phyloP scores from a whole-genome alignment of 306 rosid species.

The Sesbania bispinosa region DNA sequence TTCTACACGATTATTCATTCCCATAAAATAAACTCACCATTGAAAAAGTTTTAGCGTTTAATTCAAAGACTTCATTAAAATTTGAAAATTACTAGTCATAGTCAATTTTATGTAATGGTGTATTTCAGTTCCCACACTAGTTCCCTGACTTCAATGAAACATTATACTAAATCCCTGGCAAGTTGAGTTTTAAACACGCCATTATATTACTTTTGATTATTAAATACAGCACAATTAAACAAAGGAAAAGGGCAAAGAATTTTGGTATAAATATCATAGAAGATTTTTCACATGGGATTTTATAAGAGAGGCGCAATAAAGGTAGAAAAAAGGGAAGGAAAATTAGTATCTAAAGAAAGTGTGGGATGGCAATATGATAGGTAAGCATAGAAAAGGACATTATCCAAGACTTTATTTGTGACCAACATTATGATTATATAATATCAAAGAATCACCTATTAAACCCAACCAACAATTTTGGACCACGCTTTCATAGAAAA shows the following conservation, averaged over 20 bases:
- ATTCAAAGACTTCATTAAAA: no score
- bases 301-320: neutral
- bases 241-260: neutral
- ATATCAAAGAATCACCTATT: slow-evolving; percentile 6
- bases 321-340: slow-evolving; percentile 5
- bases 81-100: neutral
- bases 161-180: neutral
- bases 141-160: slow-evolving; percentile 10
- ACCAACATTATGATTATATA: neutral
- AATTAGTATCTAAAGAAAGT: slow-evolving; percentile 15
- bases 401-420: neutral
- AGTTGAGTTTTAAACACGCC: neutral
- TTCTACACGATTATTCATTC: neutral
- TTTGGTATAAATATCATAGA: slow-evolving; percentile 16
- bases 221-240: neutral
- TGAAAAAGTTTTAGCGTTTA: neutral
- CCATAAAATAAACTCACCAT: neutral
- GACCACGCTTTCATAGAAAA: slow-evolving; percentile 64
- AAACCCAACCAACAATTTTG: slow-evolving; percentile 44
- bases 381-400: slow-evolving; percentile 31
- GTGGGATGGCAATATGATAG: slow-evolving; percentile 16
- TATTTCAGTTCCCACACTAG: neutral
- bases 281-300: slow-evolving; percentile 26
- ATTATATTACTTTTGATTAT: neutral
- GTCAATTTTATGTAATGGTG: neutral